Conservation (phyloP, 2,329 filamentous ascomycete genomes). For the Fusarium brevicatenulatum region DNA sequence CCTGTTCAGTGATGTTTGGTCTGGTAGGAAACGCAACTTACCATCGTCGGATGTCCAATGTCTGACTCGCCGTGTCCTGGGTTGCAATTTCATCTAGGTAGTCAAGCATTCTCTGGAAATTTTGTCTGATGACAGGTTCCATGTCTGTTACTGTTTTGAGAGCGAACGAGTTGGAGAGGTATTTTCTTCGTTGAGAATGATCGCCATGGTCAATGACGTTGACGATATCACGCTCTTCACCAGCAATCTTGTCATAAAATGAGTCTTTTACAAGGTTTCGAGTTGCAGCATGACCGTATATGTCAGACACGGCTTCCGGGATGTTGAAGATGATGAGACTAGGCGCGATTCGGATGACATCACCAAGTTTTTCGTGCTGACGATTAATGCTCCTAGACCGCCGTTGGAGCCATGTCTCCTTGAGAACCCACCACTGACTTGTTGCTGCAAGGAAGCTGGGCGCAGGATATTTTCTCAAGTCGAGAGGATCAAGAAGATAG, state of each 20-base stretch:
- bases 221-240: background rate
- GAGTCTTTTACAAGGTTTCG: background rate
- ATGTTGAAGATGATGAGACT: background rate
- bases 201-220: background rate
- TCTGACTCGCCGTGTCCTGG: fast-evolving
- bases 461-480: background rate
- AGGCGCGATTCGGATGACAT: background rate
- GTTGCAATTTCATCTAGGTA: background rate
- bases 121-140: background rate
- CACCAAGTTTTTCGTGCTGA: background rate
- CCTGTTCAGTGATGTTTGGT: background rate
- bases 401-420: background rate
- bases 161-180: background rate
- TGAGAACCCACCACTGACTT: background rate
- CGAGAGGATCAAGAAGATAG: background rate
- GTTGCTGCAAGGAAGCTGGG: background rate
- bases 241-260: background rate
- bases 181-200: background rate
- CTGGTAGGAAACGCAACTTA: background rate
- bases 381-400: background rate
- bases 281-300: background rate
- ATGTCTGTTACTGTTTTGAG: background rate
- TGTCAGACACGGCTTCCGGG: background rate
- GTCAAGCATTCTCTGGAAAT: background rate
- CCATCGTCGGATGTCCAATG: background rate